phyloP scores from a whole-genome alignment of 352 stramenopile species.

The Phytophthora fragariaefolia region DNA sequence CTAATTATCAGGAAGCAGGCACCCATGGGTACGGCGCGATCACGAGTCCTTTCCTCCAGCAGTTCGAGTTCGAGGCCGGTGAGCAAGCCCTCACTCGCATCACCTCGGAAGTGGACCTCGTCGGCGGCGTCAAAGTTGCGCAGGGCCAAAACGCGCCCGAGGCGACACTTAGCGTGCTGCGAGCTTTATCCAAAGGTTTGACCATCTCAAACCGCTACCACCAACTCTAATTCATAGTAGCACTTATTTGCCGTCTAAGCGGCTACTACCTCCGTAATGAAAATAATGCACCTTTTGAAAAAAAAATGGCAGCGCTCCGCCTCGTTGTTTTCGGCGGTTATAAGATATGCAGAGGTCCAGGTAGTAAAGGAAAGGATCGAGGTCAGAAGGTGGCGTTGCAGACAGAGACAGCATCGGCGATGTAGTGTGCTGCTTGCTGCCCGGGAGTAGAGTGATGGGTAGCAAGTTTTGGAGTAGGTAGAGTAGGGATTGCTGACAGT shows the following conservation, averaged over 20 bases:
- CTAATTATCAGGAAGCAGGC: conserved; percentile 7
- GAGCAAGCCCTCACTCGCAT: conserved; percentile 42
- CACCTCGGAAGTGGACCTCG: conserved; percentile 58
- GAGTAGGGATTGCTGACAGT: too few relatives aligned
- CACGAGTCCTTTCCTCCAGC: conserved; percentile 47
- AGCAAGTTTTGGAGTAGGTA: too few relatives aligned
- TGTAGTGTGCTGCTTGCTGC: background rate
- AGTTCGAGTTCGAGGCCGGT: conserved; percentile 49
- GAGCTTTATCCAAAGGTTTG: conserved; percentile 28
- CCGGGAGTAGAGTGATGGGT: background rate
- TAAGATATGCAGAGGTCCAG: background rate
- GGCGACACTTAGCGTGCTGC: conserved; percentile 34
- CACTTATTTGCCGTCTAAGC: background rate
- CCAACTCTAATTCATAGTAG: conserved; percentile 13
- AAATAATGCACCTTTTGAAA: background rate
- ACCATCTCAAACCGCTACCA: conserved; percentile 24
- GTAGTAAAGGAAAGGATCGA: background rate
- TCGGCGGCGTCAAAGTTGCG: conserved; percentile 29
- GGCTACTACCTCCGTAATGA: background rate
- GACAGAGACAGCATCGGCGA: too few relatives aligned
- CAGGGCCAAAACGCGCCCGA: conserved; percentile 30
- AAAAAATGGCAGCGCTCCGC: background rate
- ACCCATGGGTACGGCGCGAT: conserved; percentile 26
- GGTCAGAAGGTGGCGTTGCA: background rate
- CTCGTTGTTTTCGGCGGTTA: background rate